Percentiles rank a stretch among this genome's conserved stretches.
Evolutionary conservation across 1,284 basidiomycete genomes (phyloP).

Genomic region (Tilletia horrida): DNA sequence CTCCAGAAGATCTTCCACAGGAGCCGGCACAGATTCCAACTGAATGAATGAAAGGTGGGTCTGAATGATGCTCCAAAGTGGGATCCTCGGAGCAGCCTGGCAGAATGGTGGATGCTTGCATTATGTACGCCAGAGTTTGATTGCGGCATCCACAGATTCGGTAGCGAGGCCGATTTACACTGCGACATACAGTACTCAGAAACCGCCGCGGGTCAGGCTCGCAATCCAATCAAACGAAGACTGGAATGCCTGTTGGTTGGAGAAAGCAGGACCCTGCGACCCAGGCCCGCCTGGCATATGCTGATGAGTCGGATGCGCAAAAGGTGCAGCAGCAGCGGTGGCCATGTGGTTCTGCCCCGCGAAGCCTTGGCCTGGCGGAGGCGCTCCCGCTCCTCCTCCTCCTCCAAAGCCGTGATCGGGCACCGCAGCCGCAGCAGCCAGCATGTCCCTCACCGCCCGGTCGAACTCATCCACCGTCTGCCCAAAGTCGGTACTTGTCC

Average conservation of each 20-base stretch:
- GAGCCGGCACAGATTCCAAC: no score
- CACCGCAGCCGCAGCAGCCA: slow-evolving; percentile 4
- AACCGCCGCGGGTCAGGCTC: background rate
- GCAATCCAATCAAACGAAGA: slow-evolving; percentile 10
- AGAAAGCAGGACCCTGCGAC: background rate
- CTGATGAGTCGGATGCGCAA: background rate
- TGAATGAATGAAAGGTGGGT: no score
- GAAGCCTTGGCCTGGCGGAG: background rate
- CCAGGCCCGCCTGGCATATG: background rate
- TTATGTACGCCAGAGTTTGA: no score
- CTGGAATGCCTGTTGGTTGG: background rate
- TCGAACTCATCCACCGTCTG: background rate
- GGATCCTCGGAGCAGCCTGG: no score
- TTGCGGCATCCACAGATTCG: no score
- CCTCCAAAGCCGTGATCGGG: background rate
- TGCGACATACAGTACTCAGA: no score
- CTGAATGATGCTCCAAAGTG: no score
- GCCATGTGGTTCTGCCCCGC: background rate
- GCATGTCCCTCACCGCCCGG: background rate
- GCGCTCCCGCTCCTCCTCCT: background rate
- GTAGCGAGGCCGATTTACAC: no score
- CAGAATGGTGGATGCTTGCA: no score
- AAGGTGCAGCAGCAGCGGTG: background rate
- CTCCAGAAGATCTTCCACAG: no score
- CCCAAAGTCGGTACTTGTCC: background rate